phyloP scores from a whole-genome alignment of 1,284 basidiomycete genomes.

The Takashimella koratensis region DNA sequence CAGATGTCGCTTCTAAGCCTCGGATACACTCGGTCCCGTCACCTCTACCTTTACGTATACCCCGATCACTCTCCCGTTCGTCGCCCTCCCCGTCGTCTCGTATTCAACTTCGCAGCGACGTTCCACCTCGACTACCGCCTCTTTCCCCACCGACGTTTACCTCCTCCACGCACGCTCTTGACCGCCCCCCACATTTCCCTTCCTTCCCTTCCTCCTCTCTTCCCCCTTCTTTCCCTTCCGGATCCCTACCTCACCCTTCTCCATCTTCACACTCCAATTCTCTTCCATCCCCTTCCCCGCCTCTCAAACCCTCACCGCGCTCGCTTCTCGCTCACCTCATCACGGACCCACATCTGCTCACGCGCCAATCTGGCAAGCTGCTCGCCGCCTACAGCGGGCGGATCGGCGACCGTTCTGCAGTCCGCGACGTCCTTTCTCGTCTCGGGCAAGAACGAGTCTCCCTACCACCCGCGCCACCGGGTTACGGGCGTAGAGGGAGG shows the following conservation, averaged over 20 bases:
- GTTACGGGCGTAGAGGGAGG: neutral
- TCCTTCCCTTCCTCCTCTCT: neutral
- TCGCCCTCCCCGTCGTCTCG: no score
- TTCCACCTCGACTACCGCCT: no score
- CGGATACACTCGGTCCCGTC: no score
- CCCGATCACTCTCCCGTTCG: no score
- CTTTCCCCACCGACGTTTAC: no score
- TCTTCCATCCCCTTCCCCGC: neutral
- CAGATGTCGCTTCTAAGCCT: no score
- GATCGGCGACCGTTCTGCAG: neutral
- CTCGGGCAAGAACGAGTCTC: neutral
- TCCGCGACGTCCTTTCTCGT: neutral
- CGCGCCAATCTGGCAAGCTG: neutral
- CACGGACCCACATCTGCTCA: neutral
- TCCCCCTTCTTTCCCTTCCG: neutral
- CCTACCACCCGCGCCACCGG: neutral
- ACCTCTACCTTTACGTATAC: no score
- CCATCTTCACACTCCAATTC: no score
- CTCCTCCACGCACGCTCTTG: no score
- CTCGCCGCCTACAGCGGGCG: neutral
- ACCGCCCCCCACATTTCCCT: neutral
- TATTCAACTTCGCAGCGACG: no score
- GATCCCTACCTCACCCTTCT: no score
- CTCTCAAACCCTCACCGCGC: neutral
- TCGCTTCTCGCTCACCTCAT: slow-evolving; percentile 1